Conservation (phyloP, 2,329 filamentous ascomycete species). For the Pseudogymnoascus sp. region DNA sequence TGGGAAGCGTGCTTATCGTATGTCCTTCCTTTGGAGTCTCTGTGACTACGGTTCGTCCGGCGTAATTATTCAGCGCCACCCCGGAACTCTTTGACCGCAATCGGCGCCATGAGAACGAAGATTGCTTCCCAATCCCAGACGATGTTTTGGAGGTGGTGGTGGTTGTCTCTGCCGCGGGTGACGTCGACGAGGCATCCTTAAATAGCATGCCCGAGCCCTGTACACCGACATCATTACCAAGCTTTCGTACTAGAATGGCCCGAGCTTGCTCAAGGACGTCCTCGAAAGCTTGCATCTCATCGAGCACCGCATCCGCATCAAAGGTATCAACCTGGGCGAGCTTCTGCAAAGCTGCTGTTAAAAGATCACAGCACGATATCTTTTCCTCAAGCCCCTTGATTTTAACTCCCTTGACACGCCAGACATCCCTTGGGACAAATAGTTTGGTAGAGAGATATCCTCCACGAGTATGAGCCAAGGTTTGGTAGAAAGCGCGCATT, state of each 20-base stretch:
- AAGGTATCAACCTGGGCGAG: slow-evolving; percentile 77
- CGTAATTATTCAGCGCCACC: slow-evolving; percentile 49
- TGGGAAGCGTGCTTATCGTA: slow-evolving; percentile 69
- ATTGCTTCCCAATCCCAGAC: slow-evolving; percentile 66
- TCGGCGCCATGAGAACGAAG: slow-evolving; percentile 82
- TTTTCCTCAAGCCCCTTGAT: slow-evolving; percentile 90
- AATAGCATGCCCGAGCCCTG: slow-evolving; percentile 68
- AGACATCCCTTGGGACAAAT: slow-evolving; percentile 87
- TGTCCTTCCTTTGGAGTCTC: slow-evolving; percentile 48
- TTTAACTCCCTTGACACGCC: slow-evolving; percentile 90
- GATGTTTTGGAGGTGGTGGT: slow-evolving; percentile 40
- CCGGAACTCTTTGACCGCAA: slow-evolving; percentile 83
- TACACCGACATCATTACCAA: slow-evolving; percentile 89
- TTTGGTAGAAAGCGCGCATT: slow-evolving; percentile 91
- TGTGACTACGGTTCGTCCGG: slow-evolving; percentile 36
- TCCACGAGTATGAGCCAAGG: slow-evolving; percentile 81
- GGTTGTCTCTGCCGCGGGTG: slow-evolving; percentile 38
- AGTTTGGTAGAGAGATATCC: slow-evolving; percentile 88
- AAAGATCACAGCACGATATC: slow-evolving; percentile 79
- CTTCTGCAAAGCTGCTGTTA: slow-evolving; percentile 83
- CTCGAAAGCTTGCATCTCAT: slow-evolving; percentile 91
- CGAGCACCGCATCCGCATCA: slow-evolving; percentile 84
- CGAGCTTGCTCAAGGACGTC: slow-evolving; percentile 81
- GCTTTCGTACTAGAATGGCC: slow-evolving; percentile 65
- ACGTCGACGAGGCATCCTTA: slow-evolving; percentile 54